These are phyloP conservation scores for Nepenthes gracilis DNA, from an alignment of 148 eudicot species.

Conservation along the genomic window DNA sequence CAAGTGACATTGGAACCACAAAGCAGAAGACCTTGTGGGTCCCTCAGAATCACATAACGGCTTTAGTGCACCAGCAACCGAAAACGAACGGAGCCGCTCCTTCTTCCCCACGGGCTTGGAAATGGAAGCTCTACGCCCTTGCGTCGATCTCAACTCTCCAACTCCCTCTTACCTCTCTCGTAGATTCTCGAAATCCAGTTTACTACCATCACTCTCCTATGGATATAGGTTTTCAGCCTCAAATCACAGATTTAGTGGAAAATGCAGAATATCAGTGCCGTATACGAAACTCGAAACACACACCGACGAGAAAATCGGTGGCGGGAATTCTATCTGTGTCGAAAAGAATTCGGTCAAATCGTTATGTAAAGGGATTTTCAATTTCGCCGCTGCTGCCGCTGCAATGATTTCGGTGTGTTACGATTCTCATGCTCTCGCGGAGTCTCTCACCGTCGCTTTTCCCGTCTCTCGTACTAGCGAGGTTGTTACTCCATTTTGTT, in stretches of 20 bases:
- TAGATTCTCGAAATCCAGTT: conserved; percentile 19
- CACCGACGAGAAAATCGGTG: background rate
- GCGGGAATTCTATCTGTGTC: background rate
- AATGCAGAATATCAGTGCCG: conserved; percentile 2
- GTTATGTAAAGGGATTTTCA: conserved; percentile 32
- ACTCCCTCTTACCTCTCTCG: conserved; percentile 20
- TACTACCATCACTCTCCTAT: background rate
- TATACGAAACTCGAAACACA: conserved; percentile 6
- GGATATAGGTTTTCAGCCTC: conserved; percentile 10
- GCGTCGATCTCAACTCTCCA: conserved; percentile 21
- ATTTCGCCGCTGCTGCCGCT: conserved; percentile 50
- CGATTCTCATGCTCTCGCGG: conserved; percentile 58
- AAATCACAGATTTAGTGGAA: conserved; percentile 1
- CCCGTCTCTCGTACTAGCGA: conserved; percentile 81
- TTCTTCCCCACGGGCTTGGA: background rate
- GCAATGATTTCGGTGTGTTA: conserved; percentile 28
- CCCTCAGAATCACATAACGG: background rate
- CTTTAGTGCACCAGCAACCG: background rate
- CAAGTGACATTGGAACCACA: conserved; percentile 11
- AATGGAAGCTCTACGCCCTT: conserved; percentile 13
- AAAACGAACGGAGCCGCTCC: background rate
- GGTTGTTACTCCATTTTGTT: conserved; percentile 20
- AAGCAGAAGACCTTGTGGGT: conserved; percentile 9
- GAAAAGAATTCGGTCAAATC: conserved; percentile 11
- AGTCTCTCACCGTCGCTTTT: conserved; percentile 83